Evolutionary conservation across 2,329 filamentous ascomycete genomes (phyloP), one percentile per base, ranked within the genome.

Genomic region (Talaromyces sp.): DNA sequence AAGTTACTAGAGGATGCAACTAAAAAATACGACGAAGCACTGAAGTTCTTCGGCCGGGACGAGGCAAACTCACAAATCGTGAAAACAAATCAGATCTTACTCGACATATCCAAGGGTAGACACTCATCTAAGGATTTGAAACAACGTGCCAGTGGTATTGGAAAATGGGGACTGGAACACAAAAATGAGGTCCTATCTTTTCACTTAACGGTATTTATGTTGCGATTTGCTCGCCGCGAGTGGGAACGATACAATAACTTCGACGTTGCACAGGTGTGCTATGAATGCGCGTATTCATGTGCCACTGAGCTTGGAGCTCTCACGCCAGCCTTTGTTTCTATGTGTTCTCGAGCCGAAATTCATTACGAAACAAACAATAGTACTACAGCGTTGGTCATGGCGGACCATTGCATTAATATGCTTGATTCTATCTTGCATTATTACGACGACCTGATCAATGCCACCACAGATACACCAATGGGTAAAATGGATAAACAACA

Each of bases 241-340:
- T 68, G 67, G 67, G 53, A 29, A 31, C 61, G 46, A 51, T 66
- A 65, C 21, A 65, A 61, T n/a, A 64, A 60, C 24, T 59, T 68
- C 58, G 66, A 68, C 43, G 63, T 58, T 1, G 63, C 67, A 5
- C 32, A 64, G 21, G 26, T 59, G 1, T 63, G 62, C 1, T 68
- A 64, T 59, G 67, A 68, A 56, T 68, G 65, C 54, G 67, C 64
- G 2, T 66, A 64, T 52, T 62, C 65, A 56, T 50, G 67, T 1
- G 61, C 58, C 3, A 49, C 62, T 53, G 53, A 63, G 3, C 55
- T 65, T 4, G 59, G 43, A 1, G 65, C 64, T 29, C 51, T 61
- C 4, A 55, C 68, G 4, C 64, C 66, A 2, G 38, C 64, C 10
- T 65, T 68, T 43, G 65, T 68, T 38, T 59, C 64, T 5, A 24